These are phyloP conservation scores for Chlorella sp. DNA, from an alignment of 139 green algal genomes.

Conservation along the genomic window DNA sequence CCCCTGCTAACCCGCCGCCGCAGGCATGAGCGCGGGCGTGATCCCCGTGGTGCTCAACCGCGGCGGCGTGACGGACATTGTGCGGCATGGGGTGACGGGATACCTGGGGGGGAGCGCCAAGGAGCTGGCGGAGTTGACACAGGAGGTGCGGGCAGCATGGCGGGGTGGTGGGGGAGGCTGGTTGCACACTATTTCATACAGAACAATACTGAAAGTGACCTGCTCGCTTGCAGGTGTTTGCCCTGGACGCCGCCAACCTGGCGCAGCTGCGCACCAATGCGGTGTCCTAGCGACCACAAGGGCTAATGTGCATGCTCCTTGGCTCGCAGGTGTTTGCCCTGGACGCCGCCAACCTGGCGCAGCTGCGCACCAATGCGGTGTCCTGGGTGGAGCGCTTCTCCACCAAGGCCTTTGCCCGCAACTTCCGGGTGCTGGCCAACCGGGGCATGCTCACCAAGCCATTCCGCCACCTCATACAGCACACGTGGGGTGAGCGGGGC, in stretches of 20 bases:
- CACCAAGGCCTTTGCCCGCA: conserved; percentile 12
- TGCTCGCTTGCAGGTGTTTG: conserved; percentile 2
- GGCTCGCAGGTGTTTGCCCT: neutral
- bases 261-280: neutral
- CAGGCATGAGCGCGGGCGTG: conserved; percentile 33
- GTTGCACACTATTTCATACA: too few species aligned
- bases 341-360: neutral
- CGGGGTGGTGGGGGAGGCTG: neutral
- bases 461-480: conserved; percentile 24
- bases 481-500: conserved; percentile 5
- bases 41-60: conserved; percentile 38
- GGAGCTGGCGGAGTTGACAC: neutral
- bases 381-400: conserved; percentile 22
- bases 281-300: too few species aligned
- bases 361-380: neutral
- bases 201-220: too few species aligned
- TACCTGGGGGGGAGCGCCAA: neutral
- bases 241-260: neutral
- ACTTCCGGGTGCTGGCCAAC: conserved; percentile 27
- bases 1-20: too few species aligned
- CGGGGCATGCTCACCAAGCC: conserved; percentile 29
- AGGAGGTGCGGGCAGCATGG: neutral
- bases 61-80: conserved; percentile 34
- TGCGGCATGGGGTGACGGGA: conserved; percentile 18
- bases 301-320: too few species aligned